Conservation (phyloP, 179 eudicot species). For the Amaranthus tricolor region DNA sequence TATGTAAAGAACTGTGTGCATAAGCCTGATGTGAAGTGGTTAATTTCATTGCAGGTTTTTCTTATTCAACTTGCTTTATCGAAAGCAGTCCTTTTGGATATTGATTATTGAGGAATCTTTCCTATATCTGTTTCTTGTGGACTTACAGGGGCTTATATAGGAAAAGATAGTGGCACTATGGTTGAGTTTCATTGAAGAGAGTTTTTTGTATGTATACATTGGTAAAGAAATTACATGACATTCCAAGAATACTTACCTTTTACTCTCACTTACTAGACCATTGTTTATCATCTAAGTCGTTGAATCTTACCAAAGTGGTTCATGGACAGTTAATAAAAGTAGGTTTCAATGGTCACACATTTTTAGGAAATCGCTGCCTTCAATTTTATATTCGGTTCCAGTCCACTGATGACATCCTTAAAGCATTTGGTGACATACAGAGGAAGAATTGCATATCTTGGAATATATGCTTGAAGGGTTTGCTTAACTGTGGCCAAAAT, state of each 20-base stretch:
- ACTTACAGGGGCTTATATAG: not conserved
- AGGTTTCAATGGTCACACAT: constrained; percentile 52
- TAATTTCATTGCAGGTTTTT: no score
- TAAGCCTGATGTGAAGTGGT: no score
- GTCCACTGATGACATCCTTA: constrained; percentile 29
- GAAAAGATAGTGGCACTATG: not conserved
- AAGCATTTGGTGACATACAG: constrained; percentile 54
- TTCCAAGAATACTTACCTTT: constrained; percentile 29
- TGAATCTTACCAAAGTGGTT: constrained; percentile 36
- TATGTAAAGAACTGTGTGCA: no score
- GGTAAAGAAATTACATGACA: constrained; percentile 29
- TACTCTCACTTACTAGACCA: constrained; percentile 32
- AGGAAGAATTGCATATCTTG: constrained; percentile 61
- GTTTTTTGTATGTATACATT: constrained; percentile 40
- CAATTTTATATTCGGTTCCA: constrained; percentile 55
- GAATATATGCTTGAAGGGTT: constrained; percentile 60
- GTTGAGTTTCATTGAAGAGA: not conserved
- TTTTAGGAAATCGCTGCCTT: constrained; percentile 65
- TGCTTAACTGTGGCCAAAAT: constrained; percentile 35
- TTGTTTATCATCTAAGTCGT: constrained; percentile 29
- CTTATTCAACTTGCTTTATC: no score
- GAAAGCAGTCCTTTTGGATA: no score
- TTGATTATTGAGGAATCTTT: no score
- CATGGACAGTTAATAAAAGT: constrained; percentile 55
- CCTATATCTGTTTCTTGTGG: not conserved